Evolutionary conservation across 148 eudicot genomes (phyloP).

Genomic region (Oxyria digyna): DNA sequence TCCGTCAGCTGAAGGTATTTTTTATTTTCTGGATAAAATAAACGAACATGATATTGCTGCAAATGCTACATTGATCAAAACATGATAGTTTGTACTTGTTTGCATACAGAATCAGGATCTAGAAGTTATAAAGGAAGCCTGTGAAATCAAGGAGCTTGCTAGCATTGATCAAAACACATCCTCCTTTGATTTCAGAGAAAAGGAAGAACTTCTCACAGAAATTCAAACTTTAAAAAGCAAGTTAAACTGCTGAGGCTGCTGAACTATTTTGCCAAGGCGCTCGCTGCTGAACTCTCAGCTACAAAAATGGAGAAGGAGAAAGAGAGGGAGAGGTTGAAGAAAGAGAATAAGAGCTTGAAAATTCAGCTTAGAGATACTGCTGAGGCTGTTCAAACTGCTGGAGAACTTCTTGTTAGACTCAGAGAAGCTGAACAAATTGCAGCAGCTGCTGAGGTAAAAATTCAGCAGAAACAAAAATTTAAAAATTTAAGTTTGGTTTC

Average conservation of each 20-base stretch:
- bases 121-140: slow-evolving; percentile 39
- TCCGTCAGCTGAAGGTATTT: slow-evolving; percentile 85
- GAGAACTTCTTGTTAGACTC: slow-evolving; percentile 79
- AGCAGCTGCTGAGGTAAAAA: slow-evolving; percentile 64
- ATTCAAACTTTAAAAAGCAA: slow-evolving; percentile 55
- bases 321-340: slow-evolving; percentile 66
- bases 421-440: slow-evolving; percentile 95
- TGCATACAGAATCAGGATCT: slow-evolving; percentile 23
- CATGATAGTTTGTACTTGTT: background rate
- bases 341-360: slow-evolving; percentile 63
- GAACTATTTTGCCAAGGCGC: slow-evolving; percentile 72
- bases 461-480: too few species aligned
- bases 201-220: slow-evolving; percentile 71
- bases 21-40: background rate
- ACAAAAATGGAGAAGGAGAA: slow-evolving; percentile 66
- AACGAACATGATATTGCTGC: background rate
- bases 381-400: slow-evolving; percentile 97
- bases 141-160: slow-evolving; percentile 35
- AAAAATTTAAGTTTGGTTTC: too few species aligned
- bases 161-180: slow-evolving; percentile 12
- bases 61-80: slow-evolving; percentile 22
- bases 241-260: slow-evolving; percentile 61
- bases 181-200: slow-evolving; percentile 50
- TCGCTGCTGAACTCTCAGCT: slow-evolving; percentile 72
- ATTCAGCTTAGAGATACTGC: slow-evolving; percentile 88